These are phyloP conservation scores for Colletotrichum godetiae DNA, from an alignment of 2,329 filamentous ascomycete genomes.

Conservation along the genomic window DNA sequence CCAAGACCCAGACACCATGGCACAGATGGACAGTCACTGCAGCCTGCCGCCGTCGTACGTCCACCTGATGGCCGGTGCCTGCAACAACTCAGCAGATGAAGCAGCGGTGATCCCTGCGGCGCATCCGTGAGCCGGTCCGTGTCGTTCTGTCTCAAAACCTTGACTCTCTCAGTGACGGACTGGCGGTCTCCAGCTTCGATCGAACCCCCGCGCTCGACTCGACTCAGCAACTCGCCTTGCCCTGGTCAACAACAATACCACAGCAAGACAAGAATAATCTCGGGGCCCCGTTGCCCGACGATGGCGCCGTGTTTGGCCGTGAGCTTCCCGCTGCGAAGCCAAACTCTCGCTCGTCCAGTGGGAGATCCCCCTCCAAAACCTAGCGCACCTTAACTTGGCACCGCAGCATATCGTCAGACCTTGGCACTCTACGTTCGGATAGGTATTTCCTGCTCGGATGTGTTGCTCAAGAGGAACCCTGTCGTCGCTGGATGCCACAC, in stretches of 20 bases:
- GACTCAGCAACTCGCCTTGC: slow-evolving; percentile 11
- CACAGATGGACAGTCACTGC: neutral
- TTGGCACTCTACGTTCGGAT: neutral
- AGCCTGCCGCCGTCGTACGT: neutral
- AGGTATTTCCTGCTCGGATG: neutral
- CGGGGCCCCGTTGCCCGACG: slow-evolving; percentile 8
- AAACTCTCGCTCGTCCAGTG: slow-evolving; percentile 23
- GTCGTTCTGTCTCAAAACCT: neutral
- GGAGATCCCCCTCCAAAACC: slow-evolving; percentile 17
- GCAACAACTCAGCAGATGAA: neutral
- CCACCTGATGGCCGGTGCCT: neutral
- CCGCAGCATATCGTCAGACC: neutral
- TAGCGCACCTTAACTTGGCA: neutral
- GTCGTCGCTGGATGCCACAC: neutral
- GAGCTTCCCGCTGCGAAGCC: slow-evolving; percentile 28
- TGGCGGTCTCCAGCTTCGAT: neutral
- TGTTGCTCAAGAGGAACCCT: neutral
- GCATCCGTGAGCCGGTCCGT: slow-evolving; percentile 14
- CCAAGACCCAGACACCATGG: slow-evolving; percentile 6
- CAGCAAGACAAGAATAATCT: slow-evolving; percentile 1
- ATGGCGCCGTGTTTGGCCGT: slow-evolving; percentile 12
- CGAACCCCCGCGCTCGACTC: neutral
- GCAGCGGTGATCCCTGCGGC: slow-evolving; percentile 13
- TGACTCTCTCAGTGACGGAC: neutral
- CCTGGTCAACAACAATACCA: slow-evolving; percentile 1